Conservation (phyloP, 2,329 filamentous ascomycete species). For the Xylogone sp. region DNA sequence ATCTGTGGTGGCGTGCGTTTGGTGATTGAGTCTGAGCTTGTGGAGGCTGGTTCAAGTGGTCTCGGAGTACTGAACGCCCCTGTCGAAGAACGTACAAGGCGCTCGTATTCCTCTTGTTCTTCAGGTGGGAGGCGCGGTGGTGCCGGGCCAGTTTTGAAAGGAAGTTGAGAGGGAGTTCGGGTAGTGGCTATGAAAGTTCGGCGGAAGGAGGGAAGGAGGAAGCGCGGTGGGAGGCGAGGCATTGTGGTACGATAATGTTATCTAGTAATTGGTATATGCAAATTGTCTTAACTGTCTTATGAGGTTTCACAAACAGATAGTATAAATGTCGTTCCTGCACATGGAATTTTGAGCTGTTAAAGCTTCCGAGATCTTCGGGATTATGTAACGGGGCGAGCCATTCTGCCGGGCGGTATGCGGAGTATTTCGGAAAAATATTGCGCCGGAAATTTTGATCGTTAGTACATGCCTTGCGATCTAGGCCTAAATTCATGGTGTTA, state of each 20-base stretch:
- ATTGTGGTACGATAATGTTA: constrained; percentile 14
- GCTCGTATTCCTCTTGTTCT: constrained; percentile 87
- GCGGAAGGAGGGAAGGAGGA: constrained; percentile 19
- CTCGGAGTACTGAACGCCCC: constrained; percentile 69
- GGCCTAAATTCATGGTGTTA: neutral
- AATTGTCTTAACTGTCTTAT: too few species aligned
- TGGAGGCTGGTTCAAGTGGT: constrained; percentile 6
- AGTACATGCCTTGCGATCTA: too few species aligned
- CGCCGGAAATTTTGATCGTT: too few species aligned
- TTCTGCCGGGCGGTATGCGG: neutral
- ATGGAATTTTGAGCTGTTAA: too few species aligned
- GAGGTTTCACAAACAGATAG: too few species aligned
- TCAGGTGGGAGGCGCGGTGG: constrained; percentile 84
- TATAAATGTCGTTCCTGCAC: too few species aligned
- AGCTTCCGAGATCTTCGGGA: neutral
- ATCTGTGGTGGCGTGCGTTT: constrained; percentile 32
- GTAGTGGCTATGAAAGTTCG: constrained; percentile 23
- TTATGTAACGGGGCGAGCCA: neutral
- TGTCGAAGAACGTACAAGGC: constrained; percentile 73
- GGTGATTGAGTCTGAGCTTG: constrained; percentile 14
- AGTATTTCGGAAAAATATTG: too few species aligned
- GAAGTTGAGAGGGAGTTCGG: constrained; percentile 18
- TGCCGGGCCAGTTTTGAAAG: constrained; percentile 54
- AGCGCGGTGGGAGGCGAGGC: constrained; percentile 22
- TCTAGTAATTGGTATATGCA: too few species aligned